Evolutionary conservation across 805 yeast species (phyloP), one percentile per base, ranked within the genome.

Genomic region (Yamadazyma phyllophila): DNA sequence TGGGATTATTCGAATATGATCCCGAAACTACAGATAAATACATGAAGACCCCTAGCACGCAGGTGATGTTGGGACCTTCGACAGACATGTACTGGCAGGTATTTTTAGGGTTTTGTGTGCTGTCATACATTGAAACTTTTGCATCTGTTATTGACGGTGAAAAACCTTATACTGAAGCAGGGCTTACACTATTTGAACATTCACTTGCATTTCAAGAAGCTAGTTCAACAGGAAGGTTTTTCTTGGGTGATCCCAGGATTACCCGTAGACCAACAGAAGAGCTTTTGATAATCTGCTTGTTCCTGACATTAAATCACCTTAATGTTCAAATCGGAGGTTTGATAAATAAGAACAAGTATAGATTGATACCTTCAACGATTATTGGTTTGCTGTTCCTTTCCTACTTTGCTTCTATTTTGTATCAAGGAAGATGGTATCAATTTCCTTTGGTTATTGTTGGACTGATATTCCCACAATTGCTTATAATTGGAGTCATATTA

Each of bases 131-230:
- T 12, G 92, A 87, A 61, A 80, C 88, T 0, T 81, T 85, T 54
- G 68, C 81, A 8, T 71, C 85, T 2, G 79, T 77, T 24, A 71
- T 81, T 7, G 72, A 75, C 45, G 87, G 86, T 8, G 51, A 50
- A 33, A 68, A 68, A 36, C 85, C 88, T 7, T 71, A 74, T 45
- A 74, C 79, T 15, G 91, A 84, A 45, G 76, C 83, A 12, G 88
- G 88, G 0, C 67, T 85, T 51, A 82, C 94, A 0, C 64, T 86
- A 30, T 85, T 86, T 62, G 94, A 87, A 60, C 84, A 81, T 55
- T 83, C 92, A 3, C 60, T 85, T 12, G 87, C 88, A 10, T 84
- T 84, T 57, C 91, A 85, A 55, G 94, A 86, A 54, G 82, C 77
- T 46, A 85, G 76, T 59, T 50, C 53, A 8, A 69, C 73, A 16